Conservation (phyloP, 495 filamentous ascomycete species). For the Daldinia childiae region DNA sequence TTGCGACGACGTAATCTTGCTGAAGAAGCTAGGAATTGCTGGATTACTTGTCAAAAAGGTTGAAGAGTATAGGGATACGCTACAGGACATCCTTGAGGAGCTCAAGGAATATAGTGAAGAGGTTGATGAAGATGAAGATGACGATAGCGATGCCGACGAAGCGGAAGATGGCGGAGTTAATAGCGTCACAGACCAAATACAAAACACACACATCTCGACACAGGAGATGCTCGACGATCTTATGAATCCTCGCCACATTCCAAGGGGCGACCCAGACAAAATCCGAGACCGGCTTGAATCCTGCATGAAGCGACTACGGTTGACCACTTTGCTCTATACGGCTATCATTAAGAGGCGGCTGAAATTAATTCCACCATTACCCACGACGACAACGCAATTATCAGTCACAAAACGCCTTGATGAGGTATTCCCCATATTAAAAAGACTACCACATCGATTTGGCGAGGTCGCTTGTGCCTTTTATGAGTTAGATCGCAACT, state of each 20-base stretch:
- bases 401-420: slow-evolving; percentile 52
- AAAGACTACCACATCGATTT: slow-evolving; percentile 53
- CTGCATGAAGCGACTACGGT: slow-evolving; percentile 64
- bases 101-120: slow-evolving; percentile 86
- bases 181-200: slow-evolving; percentile 36
- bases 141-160: slow-evolving; percentile 52
- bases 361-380: slow-evolving; percentile 58
- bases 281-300: slow-evolving; percentile 66
- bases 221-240: slow-evolving; percentile 63
- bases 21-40: slow-evolving; percentile 70
- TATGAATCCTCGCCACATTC: slow-evolving; percentile 65
- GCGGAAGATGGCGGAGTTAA: slow-evolving; percentile 45
- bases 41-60: slow-evolving; percentile 69
- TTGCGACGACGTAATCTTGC: slow-evolving; percentile 73
- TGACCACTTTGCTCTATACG: slow-evolving; percentile 66
- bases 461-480: slow-evolving; percentile 56
- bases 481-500: slow-evolving; percentile 59
- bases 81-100: slow-evolving; percentile 84
- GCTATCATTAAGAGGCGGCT: slow-evolving; percentile 69
- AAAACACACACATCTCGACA: slow-evolving; percentile 44
- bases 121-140: slow-evolving; percentile 59
- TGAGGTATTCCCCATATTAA: slow-evolving; percentile 54
- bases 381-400: slow-evolving; percentile 33
- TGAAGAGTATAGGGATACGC: slow-evolving; percentile 72
- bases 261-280: slow-evolving; percentile 62